Base-by-base conservation (phyloP, 73 alveolate genomes). In the Stentor roeselii region DNA sequence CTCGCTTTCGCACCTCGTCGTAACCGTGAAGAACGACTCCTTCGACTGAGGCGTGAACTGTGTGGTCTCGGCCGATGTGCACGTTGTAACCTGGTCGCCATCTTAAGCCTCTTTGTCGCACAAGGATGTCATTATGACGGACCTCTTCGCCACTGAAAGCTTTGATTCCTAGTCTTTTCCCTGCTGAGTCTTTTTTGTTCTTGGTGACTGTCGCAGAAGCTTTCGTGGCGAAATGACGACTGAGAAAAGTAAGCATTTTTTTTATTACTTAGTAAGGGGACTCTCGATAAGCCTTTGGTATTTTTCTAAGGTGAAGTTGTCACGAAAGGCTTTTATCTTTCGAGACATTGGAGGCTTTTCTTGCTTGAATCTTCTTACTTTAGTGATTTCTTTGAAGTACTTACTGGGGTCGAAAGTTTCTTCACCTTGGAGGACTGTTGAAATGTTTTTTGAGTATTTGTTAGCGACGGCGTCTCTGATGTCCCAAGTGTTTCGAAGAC, bases 31-130 rank as follows among this genome's bases (percentile, higher is more conserved):
- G 42, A 34, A 83, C 78, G 36, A 11, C 11, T 86, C 87, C 92
- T 80, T 90, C 96, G 3, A 39, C 76, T 0, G 90, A 30, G 3
- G 93, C 86, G 76, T 90, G 93, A 35, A 90, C 3, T 3, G 96
- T 88, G 84, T 90, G 93, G 74, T 90, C 96, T 78, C 60, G 83
- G 39, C 93, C 96, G 27, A 39, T 2, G 42, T 60, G 85, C 6
- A 75, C 82, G 59, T 90, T 85, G 61, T 78, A 88, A 38, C 96
- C 96, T 27, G 96, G 92, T 4, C 76, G 75, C 90, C 91, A 90
- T 59, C 78, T 90, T 15, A 82, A 75, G 27, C 96, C 96, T 67
- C 92, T 83, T 76, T 90, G 88, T 14, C 93, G 36, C 3, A 90
- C 89, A 58, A 87, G 31, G 59, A 90, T 87, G 35, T 89, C 40